Evolutionary conservation across 2,329 filamentous ascomycete genomes (phyloP), one percentile per base, ranked within the genome.

Genomic region (Emmonsiellopsis sp.): DNA sequence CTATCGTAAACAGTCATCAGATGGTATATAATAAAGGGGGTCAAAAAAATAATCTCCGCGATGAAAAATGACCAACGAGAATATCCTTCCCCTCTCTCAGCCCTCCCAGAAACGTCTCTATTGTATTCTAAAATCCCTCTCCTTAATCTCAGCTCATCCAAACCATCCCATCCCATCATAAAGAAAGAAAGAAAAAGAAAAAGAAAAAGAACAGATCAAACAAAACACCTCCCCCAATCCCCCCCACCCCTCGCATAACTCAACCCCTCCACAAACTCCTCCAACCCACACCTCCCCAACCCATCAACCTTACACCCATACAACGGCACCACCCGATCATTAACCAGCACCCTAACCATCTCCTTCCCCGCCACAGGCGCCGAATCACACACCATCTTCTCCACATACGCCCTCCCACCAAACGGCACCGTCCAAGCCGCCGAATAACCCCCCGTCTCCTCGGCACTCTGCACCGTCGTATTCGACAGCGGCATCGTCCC

Each of bases 391-490:
- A 69, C 70, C 80, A 95, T 84, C 77, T 92, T 93, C 77, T 96
- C 91, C 37, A 96, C 81, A 67, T 94, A 95, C 68, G 89, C 80
- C 51, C 90, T 77, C 14, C 82, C 84, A 0, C 79, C 87, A 69
- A 96, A 95, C 0, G 91, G 87, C 14, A 95, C 88, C 0, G 82
- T 81, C 85, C 87, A 92, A 11, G 84, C 79, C 0, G 88, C 82
- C 9, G 86, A 84, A 66, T 83, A 95, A 2, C 88, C 88, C 37
- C 80, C 75, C 1, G 79, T 78, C 53, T 82, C 67, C 5, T 69
- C 60, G 0, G 80, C 74, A 43, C 77, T 72, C 71, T 77, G 58
- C 10, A 65, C 56, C 6, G 73, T 74, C 2, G 72, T 73, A 27
- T 76, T 77, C 2, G 78, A 75, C 27, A 86, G 71, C 9, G 77